Evolutionary conservation across 257 asterid genomes (phyloP).

Genomic region (Mentha longifolia): DNA sequence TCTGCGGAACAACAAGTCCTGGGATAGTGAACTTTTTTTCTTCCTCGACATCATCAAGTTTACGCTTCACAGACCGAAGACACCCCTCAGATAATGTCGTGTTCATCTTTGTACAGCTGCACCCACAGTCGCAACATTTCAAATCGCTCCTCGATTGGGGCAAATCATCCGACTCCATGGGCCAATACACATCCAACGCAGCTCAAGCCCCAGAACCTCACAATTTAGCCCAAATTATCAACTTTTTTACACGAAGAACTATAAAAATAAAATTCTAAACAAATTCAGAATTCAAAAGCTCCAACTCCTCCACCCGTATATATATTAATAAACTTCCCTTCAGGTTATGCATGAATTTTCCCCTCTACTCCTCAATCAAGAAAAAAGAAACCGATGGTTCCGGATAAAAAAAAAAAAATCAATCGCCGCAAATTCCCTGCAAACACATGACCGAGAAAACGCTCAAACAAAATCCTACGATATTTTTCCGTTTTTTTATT

Average conservation of each 20-base stretch:
- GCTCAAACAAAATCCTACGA: background rate
- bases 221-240: slow-evolving; percentile 32
- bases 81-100: slow-evolving; percentile 54
- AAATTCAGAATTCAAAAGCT: slow-evolving; percentile 36
- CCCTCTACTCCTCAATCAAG: slow-evolving; percentile 44
- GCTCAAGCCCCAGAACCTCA: slow-evolving; percentile 32
- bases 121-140: slow-evolving; percentile 81
- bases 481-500: background rate
- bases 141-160: slow-evolving; percentile 44
- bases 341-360: slow-evolving; percentile 28
- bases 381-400: slow-evolving; percentile 32
- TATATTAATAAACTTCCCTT: slow-evolving; percentile 36
- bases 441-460: slow-evolving; percentile 14
- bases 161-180: slow-evolving; percentile 62
- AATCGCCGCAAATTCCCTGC: slow-evolving; percentile 36
- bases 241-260: slow-evolving; percentile 27
- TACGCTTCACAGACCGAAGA: slow-evolving; percentile 78
- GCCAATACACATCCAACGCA: slow-evolving; percentile 47
- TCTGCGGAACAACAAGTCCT: slow-evolving; percentile 55
- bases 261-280: slow-evolving; percentile 13
- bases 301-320: slow-evolving; percentile 53
- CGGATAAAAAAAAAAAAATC: slow-evolving; percentile 34
- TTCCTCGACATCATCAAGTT: slow-evolving; percentile 62
- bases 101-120: slow-evolving; percentile 56
- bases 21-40: slow-evolving; percentile 53